phyloP scores from a whole-genome alignment of 352 stramenopile species.

The Pythium volutum region DNA sequence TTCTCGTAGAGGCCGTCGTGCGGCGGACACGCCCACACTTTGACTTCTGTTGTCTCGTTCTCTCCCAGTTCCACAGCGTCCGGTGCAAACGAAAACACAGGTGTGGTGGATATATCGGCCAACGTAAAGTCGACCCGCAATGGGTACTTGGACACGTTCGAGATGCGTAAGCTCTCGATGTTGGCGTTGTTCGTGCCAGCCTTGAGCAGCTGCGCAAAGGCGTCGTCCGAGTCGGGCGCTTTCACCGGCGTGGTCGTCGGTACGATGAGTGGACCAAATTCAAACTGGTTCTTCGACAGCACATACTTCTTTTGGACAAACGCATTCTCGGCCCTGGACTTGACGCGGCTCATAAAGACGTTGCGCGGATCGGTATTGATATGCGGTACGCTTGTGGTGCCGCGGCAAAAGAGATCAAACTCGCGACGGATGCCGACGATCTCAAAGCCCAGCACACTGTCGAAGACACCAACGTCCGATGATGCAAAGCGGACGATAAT shows the following conservation, averaged over 20 bases:
- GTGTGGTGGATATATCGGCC: constrained; percentile 22
- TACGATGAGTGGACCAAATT: constrained; percentile 92
- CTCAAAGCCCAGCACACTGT: constrained; percentile 88
- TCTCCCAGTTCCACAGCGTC: constrained; percentile 68
- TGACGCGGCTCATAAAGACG: constrained; percentile 94
- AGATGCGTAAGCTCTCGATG: constrained; percentile 90
- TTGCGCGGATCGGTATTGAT: constrained; percentile 93
- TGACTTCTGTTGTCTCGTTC: constrained; percentile 90
- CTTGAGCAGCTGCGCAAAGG: constrained; percentile 50
- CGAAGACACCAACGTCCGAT: constrained; percentile 69
- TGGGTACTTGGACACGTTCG: constrained; percentile 82
- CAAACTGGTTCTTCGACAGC: constrained; percentile 83
- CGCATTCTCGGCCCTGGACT: constrained; percentile 56
- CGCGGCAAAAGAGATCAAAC: constrained; percentile 81
- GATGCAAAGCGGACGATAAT: constrained; percentile 86
- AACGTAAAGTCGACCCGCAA: constrained; percentile 66
- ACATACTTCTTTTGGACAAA: constrained; percentile 93
- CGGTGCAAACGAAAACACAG: constrained; percentile 77
- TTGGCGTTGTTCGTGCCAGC: constrained; percentile 42
- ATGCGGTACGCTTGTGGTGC: constrained; percentile 80
- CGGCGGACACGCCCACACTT: constrained; percentile 88
- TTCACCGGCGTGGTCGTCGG: constrained; percentile 13
- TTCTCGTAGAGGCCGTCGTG: constrained; percentile 63
- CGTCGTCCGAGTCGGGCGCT: constrained; percentile 37
- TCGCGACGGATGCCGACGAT: constrained; percentile 84